Evolutionary conservation across 768 basidiomycete genomes (phyloP).

Genomic region (Rhodotorula diobovata): DNA sequence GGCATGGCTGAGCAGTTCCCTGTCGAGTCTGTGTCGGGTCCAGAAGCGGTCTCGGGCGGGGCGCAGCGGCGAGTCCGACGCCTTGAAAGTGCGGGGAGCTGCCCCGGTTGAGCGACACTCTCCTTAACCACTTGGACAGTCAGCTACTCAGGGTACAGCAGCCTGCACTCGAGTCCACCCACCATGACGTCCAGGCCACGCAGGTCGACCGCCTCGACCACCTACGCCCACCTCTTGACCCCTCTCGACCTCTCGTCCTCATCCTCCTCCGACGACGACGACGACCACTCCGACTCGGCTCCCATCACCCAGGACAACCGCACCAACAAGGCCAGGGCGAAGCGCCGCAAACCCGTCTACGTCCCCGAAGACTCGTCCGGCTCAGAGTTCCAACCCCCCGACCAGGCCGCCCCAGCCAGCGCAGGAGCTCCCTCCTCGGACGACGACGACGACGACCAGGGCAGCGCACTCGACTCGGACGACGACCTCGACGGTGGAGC

Average conservation of each 20-base stretch:
- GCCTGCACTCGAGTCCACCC: background rate
- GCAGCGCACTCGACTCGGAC: background rate
- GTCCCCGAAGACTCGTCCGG: constrained; percentile 9
- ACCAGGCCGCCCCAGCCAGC: background rate
- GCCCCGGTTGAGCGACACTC: background rate
- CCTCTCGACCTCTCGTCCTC: background rate
- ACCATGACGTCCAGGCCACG: background rate
- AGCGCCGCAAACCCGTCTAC: constrained; percentile 7
- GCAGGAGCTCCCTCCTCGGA: background rate
- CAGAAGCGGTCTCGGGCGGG: too few relatives aligned
- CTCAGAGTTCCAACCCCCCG: constrained; percentile 3
- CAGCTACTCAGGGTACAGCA: too few relatives aligned
- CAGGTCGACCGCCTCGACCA: background rate
- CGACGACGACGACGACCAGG: background rate
- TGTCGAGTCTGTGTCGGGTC: too few relatives aligned
- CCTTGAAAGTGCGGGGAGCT: too few relatives aligned
- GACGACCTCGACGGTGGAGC: background rate
- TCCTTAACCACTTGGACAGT: background rate
- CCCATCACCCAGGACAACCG: background rate
- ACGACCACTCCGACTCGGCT: background rate
- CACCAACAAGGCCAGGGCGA: background rate
- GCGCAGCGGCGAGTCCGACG: too few relatives aligned
- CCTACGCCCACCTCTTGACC: background rate
- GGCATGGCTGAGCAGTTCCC: too few relatives aligned
- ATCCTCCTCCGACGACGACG: background rate